Base-by-base conservation (phyloP, 2,329 filamentous ascomycete species). In the Fusarium citri region DNA sequence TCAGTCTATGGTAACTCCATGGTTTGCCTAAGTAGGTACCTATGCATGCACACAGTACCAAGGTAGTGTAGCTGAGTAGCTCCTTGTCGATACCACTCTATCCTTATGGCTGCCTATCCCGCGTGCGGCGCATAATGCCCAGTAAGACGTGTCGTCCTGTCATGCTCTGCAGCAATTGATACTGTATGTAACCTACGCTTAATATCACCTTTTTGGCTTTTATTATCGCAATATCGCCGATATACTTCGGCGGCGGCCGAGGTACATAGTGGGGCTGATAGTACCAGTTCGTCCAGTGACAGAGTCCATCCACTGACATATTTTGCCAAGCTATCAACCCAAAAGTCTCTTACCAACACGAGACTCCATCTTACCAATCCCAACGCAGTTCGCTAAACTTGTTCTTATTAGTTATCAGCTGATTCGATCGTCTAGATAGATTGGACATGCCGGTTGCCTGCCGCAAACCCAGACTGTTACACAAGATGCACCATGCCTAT, bases 231-330 rank as follows among this genome's bases (percentile, higher is more conserved):
- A 34, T 43, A 59, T 50, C 40, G 48, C 60, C 47, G 42, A 60
- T 66, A 49, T 23, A 47, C 42, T 57, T 69, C 67, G 66, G 67
- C 51, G 66, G 31, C 51, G 45, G 47, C 66, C 66, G 66, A 56
- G 22, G 45, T 46, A 22, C 42, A 18, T 15, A 34, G 60, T 47
- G 48, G 46, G 42, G 47, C 54, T 48, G 57, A 31, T 51, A 34
- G 47, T 61, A 40, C 54, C 37, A 37, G 41, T 62, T 50, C 31
- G 34, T 56, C 47, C 47, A 64, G 50, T 64, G 59, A 40, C 51
- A 64, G 47, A 47, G 28, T 30, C 51, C 23, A 26, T 26, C 37
- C 43, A 57, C n/a, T 63, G 46, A 53, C 45, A 25, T 56, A 47
- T 43, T 58, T 43, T 51, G 66, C 66, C 66, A 69, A 69, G 66